These are phyloP conservation scores for Diplodia sapinea DNA, from an alignment of 2,329 filamentous ascomycete species.

Conservation along the genomic window DNA sequence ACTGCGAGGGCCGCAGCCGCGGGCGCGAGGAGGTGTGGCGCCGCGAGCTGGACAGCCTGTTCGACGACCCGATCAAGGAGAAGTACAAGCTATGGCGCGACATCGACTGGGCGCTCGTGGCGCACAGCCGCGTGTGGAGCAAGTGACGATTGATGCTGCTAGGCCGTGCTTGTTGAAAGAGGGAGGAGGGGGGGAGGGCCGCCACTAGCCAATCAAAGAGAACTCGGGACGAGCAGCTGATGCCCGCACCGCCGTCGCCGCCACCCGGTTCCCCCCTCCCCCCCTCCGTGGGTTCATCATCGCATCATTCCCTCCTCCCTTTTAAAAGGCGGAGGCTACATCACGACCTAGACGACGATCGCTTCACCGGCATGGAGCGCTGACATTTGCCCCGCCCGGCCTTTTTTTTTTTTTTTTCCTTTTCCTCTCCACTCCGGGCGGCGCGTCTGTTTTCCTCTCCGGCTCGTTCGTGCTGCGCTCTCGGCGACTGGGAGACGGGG, in stretches of 20 bases:
- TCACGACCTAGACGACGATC: slow-evolving; percentile 2
- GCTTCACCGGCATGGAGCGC: background rate
- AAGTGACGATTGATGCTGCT: slow-evolving; percentile 19
- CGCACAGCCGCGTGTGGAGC: slow-evolving; percentile 28
- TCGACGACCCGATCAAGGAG: slow-evolving; percentile 7
- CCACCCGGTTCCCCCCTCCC: too few species aligned
- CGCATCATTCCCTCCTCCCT: background rate
- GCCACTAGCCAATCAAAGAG: background rate
- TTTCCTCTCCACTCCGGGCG: background rate
- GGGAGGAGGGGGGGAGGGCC: background rate
- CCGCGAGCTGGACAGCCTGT: slow-evolving; percentile 15
- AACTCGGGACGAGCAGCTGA: background rate
- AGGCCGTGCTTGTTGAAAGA: slow-evolving; percentile 9
- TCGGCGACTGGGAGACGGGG: background rate
- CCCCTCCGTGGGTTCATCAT: background rate
- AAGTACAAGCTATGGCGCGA: slow-evolving; percentile 30
- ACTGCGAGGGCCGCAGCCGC: slow-evolving; percentile 35
- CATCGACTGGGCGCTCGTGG: slow-evolving; percentile 30
- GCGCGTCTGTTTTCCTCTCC: background rate
- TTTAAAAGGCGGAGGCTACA: background rate
- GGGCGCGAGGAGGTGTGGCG: slow-evolving; percentile 24
- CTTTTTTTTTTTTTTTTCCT: too few species aligned
- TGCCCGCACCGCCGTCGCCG: too few species aligned
- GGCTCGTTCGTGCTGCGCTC: background rate
- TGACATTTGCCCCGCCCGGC: background rate